Percentiles rank a stretch among this genome's conserved stretches.
phyloP scores from a whole-genome alignment of 345 rosid genomes.

The Diplotaxis tenuifolia region DNA sequence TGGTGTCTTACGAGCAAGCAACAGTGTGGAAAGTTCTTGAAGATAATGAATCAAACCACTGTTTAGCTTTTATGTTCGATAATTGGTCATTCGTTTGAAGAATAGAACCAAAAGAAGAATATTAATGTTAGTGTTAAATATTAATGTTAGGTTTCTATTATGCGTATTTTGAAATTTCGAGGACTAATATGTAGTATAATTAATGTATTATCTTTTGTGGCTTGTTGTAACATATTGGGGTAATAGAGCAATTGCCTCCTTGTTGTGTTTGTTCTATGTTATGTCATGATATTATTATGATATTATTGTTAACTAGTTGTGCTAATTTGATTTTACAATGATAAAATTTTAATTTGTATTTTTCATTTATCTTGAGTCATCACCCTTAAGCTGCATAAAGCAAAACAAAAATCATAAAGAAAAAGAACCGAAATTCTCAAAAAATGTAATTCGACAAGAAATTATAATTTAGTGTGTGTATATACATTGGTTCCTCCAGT shows the following conservation, averaged over 20 bases:
- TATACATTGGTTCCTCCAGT: neutral
- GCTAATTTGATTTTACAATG: neutral
- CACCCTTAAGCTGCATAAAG: neutral
- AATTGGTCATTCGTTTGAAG: slow-evolving; percentile 88
- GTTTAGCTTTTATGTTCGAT: slow-evolving; percentile 75
- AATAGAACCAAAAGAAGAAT: neutral
- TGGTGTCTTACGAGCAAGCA: slow-evolving; percentile 76
- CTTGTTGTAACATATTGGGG: too few relatives aligned
- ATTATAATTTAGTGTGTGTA: neutral
- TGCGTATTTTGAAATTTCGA: slow-evolving; percentile 16
- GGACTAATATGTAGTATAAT: slow-evolving; percentile 27
- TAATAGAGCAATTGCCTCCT: too few relatives aligned
- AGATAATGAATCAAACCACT: slow-evolving; percentile 71
- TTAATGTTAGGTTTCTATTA: slow-evolving; percentile 16
- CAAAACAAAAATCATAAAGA: neutral
- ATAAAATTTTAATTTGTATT: too few relatives aligned
- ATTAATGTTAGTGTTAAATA: slow-evolving; percentile 36
- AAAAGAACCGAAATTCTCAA: neutral
- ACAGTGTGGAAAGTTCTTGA: slow-evolving; percentile 85
- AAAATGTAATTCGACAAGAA: neutral
- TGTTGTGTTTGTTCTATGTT: neutral
- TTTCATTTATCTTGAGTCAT: neutral
- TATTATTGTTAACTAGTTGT: slow-evolving; percentile 4
- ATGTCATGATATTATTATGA: slow-evolving; percentile 14
- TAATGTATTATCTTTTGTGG: slow-evolving; percentile 16